Evolutionary conservation across 345 rosid species (phyloP).

Genomic region (Populus ilicifolia): DNA sequence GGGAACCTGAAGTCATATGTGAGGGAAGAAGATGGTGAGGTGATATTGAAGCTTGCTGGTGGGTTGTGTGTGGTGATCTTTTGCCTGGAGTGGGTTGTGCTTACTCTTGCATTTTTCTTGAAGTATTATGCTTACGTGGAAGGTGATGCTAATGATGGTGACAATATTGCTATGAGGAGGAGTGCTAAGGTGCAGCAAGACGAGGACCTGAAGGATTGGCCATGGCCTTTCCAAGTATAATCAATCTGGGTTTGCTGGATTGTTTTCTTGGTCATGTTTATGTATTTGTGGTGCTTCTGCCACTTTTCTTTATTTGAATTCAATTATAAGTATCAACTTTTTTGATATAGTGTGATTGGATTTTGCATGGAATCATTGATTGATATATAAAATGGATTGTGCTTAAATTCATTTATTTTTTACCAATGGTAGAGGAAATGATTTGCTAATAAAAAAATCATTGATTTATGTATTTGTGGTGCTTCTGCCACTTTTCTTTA

Average conservation of each 20-base stretch:
- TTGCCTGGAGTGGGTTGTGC: conserved; percentile 82
- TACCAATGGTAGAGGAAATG: not conserved
- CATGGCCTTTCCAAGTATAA: conserved; percentile 79
- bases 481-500: conserved; percentile 1
- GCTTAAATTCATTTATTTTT: not conserved
- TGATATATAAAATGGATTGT: not conserved
- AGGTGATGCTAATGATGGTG: conserved; percentile 30
- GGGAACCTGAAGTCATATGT: conserved; percentile 71
- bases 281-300: conserved; percentile 1
- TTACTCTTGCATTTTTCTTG: conserved; percentile 83
- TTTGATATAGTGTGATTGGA: not conserved
- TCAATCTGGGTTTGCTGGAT: not conserved
- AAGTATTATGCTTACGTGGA: conserved; percentile 68
- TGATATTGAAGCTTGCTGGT: conserved; percentile 77
- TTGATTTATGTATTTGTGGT: too few relatives aligned
- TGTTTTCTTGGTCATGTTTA: not conserved
- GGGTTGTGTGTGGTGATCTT: conserved; percentile 69
- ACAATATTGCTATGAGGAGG: conserved; percentile 30
- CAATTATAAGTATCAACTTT: not conserved
- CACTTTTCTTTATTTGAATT: not conserved
- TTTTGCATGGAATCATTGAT: not conserved
- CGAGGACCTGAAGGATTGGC: conserved; percentile 77
- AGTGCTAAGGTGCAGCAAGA: conserved; percentile 69
- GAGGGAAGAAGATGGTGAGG: conserved; percentile 70
- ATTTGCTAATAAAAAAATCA: not conserved